phyloP scores from a whole-genome alignment of 2,329 filamentous ascomycete species.

The Trematosphaeria pertusa region DNA sequence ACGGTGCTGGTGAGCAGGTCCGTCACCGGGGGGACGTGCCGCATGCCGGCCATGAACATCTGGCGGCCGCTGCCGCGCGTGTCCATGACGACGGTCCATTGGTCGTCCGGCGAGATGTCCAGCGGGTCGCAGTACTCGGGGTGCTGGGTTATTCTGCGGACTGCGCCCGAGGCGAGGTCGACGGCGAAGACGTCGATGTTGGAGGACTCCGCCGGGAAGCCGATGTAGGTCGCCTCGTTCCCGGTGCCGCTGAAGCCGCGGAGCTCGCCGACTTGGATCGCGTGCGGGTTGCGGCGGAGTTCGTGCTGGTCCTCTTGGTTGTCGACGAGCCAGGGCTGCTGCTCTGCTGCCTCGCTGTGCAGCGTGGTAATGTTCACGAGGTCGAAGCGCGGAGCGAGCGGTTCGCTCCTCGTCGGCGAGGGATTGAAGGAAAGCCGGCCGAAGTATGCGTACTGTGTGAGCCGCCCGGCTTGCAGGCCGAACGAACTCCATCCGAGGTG shows the following conservation, averaged over 20 bases:
- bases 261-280: conserved; percentile 52
- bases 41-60: conserved; percentile 53
- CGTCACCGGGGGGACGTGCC: conserved; percentile 52
- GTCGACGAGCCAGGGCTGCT: conserved; percentile 24
- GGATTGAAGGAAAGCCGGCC: conserved; percentile 52
- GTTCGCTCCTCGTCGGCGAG: conserved; percentile 25
- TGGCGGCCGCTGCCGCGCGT: conserved; percentile 52
- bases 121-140: conserved; percentile 56
- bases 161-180: conserved; percentile 49
- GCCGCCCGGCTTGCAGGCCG: conserved; percentile 25
- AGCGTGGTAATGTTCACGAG: conserved; percentile 50
- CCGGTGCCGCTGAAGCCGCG: conserved; percentile 55
- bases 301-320: too few relatives aligned
- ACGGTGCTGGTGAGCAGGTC: conserved; percentile 33
- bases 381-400: conserved; percentile 44
- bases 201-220: conserved; percentile 49
- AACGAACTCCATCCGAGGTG: conserved; percentile 55
- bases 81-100: conserved; percentile 55
- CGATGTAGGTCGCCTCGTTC: conserved; percentile 53
- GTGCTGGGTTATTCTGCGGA: conserved; percentile 54
- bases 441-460: conserved; percentile 46
- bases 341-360: conserved; percentile 22
- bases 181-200: conserved; percentile 57
- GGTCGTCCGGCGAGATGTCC: conserved; percentile 51
- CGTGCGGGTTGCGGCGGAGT: conserved; percentile 38